Percentiles rank a stretch among this genome's conserved stretches.
Conservation (phyloP, 176 grass and related monocot genomes). For the Saccharum officinarum region DNA sequence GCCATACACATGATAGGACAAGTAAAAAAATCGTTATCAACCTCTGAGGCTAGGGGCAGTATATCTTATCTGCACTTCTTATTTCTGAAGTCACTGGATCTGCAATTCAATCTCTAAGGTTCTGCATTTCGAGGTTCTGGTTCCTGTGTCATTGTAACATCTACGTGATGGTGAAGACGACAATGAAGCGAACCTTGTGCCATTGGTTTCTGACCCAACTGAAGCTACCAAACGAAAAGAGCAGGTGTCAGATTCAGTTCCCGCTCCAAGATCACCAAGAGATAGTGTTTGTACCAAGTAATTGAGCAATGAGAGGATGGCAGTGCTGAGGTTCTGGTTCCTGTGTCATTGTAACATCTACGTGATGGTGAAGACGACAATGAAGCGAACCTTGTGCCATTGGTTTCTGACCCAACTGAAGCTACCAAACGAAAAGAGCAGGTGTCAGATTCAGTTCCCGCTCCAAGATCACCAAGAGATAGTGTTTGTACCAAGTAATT, state of each 20-base stretch:
- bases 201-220: not conserved
- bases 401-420: slow-evolving; percentile 13
- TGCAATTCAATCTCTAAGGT: not conserved
- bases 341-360: not conserved
- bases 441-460: not conserved
- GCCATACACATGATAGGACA: not conserved
- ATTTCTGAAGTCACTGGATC: not conserved
- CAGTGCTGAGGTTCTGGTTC: not conserved
- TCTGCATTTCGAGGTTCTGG: not conserved
- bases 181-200: not conserved
- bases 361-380: not conserved
- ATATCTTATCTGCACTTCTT: not conserved
- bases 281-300: not conserved
- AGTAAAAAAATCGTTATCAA: not conserved
- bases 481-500: not conserved
- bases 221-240: not conserved
- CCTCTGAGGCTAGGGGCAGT: not conserved
- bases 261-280: not conserved
- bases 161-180: not conserved
- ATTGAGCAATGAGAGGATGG: not conserved
- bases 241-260: not conserved
- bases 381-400: not conserved
- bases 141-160: not conserved
- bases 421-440: not conserved
- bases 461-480: not conserved